Percentiles rank a stretch among this genome's conserved stretches.
These are phyloP conservation scores for Myxozyma nipponensis DNA, from an alignment of 805 yeast species.

Conservation along the genomic window DNA sequence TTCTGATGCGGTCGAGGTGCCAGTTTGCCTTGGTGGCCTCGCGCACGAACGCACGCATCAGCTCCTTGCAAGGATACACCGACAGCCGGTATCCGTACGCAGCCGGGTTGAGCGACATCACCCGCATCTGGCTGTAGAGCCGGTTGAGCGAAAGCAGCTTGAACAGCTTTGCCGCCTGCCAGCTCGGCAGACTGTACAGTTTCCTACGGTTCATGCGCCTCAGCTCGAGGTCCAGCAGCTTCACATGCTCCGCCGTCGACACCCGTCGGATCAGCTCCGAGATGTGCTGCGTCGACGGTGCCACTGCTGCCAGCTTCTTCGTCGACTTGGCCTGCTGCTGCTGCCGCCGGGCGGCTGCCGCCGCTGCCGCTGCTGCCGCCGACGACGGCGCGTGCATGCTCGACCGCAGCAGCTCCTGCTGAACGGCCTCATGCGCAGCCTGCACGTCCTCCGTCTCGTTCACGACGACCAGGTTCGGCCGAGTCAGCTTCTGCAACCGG, in stretches of 20 bases:
- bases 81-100: conserved; percentile 2
- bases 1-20: not conserved
- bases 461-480: not conserved
- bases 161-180: conserved; percentile 13
- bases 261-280: conserved; percentile 3
- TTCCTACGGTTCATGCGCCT: conserved; percentile 3
- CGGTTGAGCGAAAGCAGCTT: conserved; percentile 9
- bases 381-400: not conserved
- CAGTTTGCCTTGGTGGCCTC: not conserved
- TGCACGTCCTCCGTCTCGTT: not conserved
- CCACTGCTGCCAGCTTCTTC: not conserved
- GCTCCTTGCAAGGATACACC: not conserved
- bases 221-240: conserved; percentile 1
- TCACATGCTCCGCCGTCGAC: conserved; percentile 2
- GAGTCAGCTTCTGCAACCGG: not conserved
- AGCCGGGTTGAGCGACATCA: not conserved
- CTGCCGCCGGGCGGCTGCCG: not conserved
- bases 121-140: not conserved
- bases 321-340: not conserved
- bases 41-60: conserved; percentile 1
- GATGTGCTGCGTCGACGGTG: conserved; percentile 5
- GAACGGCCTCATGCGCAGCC: conserved; percentile 4
- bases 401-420: not conserved
- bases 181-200: conserved; percentile 2
- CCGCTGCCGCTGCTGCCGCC: too few species aligned